Evolutionary conservation across 1,284 basidiomycete genomes (phyloP), one percentile per base, ranked within the genome.

Genomic region (Baeospora myosura): DNA sequence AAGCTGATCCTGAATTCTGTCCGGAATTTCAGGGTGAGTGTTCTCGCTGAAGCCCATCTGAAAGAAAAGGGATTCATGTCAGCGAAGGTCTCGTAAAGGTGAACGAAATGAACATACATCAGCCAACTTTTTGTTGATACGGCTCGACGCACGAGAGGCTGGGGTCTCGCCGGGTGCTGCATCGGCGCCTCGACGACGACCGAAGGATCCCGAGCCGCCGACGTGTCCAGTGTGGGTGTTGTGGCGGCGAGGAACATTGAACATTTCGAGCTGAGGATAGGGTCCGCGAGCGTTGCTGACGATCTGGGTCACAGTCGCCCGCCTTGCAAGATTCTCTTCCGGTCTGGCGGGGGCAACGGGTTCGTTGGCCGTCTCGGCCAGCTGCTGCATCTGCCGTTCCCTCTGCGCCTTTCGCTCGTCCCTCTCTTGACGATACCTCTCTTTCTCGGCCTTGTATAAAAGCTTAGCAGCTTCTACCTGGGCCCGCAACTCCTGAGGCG

Each of bases 11-110:
- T 64, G 69, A 43, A 86, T 70, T 56, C 74, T 75, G 2, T 57
- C 57, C 10, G 63, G 58, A 47, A 86, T 57, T 30, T 64, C 64
- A 16, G 81, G 76, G 55, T 77, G 71, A 18, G 65, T 62, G 29
- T 56, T 58, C 42, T 77, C 65, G 10, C 74, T 76, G 53, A 87
- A 83, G 10, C 84, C 83, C 82, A 87, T 86, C 81, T 87, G 45
- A 2, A 51, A 42, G 41, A 24, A 25, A 38, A 6, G 40, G 59
- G 24, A 58, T 38, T 38, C 38, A 18, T 35, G 5, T 16, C 40
- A 26, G 1, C 25, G 42, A 14, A 31, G 39, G 21, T 22, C 36
- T 31, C 11, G 23, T 36, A 26, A 40, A 55, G 5, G n/a, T n/a
- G 26, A 28, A 30, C 6, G 14, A 5, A 25, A 14, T 17, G 31